Evolutionary conservation across 129 eudicot species (phyloP).

Genomic region (Apium graveolens): DNA sequence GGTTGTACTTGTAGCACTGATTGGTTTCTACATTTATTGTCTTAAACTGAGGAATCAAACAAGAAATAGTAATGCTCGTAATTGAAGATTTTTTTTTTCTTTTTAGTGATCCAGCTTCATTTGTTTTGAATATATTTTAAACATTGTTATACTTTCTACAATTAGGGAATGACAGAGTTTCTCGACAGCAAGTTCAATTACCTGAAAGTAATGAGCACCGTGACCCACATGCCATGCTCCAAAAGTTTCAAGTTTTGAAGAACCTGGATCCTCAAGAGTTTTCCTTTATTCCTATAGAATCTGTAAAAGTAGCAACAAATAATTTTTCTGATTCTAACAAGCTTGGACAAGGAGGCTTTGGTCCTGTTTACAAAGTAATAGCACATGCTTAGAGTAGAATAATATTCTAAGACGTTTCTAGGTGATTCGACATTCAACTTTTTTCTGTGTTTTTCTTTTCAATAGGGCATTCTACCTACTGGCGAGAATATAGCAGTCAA

Average conservation of each 20-base stretch:
- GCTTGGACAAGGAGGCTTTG: conserved; percentile 22
- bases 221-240: not conserved
- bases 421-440: not conserved
- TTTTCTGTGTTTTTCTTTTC: not conserved
- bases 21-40: not conserved
- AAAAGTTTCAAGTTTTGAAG: conserved; percentile 3
- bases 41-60: not conserved
- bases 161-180: not conserved
- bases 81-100: not conserved
- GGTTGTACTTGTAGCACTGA: not conserved
- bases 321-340: conserved; percentile 14
- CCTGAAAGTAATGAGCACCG: not conserved
- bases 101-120: not conserved
- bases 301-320: conserved; percentile 8
- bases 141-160: not conserved
- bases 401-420: not conserved
- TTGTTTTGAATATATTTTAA: not conserved
- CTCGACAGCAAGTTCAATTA: not conserved
- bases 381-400: not conserved
- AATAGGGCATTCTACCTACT: conserved; percentile 11
- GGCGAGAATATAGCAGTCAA: conserved; percentile 22
- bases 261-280: conserved; percentile 11
- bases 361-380: conserved; percentile 13
- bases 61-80: not conserved
- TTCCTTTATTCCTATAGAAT: conserved; percentile 4